Evolutionary conservation across 306 rosid genomes (phyloP), one percentile per base, ranked within the genome.

Genomic region (Gastrolobium villosum): DNA sequence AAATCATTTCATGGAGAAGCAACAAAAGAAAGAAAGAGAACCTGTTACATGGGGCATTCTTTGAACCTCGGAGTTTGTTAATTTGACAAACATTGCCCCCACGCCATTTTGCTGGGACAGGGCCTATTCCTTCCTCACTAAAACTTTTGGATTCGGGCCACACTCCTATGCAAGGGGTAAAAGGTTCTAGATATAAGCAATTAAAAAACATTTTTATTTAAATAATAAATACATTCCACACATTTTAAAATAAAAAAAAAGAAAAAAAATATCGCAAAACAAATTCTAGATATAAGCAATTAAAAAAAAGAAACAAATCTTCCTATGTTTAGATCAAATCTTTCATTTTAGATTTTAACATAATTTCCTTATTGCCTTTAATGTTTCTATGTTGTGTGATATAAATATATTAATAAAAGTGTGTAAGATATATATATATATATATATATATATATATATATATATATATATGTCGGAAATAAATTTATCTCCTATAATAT

Each of bases 1-100:
- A 20, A 20, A 20, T 20, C 26, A 20, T 20, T 20, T 20, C 26
- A 20, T 20, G 26, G 26, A 20, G 26, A 20, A 20, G 26, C 26
- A 20, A 20, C 1, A 20, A 20, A 37, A 20, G 1, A n/a, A 15
- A 52, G 4, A 10, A 69, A 7, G 14, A 75, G 7, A 8, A 88
- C 93, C 81, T 89, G 54, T 89, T 89, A 79, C 94, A 89, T 6
- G 13, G 81, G n/a, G 64, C 10, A 31, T 57, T 43, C 1, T 34
- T 57, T 7, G 68, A 40, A 50, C 7, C 10, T 44, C 41, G 20
- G 1, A 71, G 15, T 4, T 53, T 56, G 40, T 8, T 79, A 20
- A 20, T 20, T 20, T 20, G 26, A 20, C 26, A 20, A 1, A 20
- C 26, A 20, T 20, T 20, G 26, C 26, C 26, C 26, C 26, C 26